phyloP scores from a whole-genome alignment of 2,329 filamentous ascomycete genomes.

The Neofusicoccum parvum region DNA sequence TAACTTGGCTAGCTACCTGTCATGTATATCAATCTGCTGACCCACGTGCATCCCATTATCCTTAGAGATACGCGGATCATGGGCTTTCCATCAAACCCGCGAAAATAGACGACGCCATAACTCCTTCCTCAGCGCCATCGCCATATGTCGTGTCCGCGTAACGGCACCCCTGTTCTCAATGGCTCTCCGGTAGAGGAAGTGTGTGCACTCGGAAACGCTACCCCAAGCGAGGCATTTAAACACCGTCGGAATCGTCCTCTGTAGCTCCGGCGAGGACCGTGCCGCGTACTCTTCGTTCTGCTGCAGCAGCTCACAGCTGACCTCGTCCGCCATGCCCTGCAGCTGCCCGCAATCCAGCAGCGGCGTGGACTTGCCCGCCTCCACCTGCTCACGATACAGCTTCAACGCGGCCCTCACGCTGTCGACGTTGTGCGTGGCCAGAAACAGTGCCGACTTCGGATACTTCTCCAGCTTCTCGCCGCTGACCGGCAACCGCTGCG shows the following conservation, averaged over 20 bases:
- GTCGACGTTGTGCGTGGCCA: slow-evolving; percentile 80
- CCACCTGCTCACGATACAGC: slow-evolving; percentile 48
- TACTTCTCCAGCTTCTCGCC: slow-evolving; percentile 27
- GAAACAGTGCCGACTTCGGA: slow-evolving; percentile 60
- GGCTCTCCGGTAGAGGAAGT: slow-evolving; percentile 64
- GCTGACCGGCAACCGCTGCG: slow-evolving; percentile 39
- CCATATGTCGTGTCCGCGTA: slow-evolving; percentile 54
- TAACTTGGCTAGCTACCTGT: too few species aligned
- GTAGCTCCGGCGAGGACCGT: slow-evolving; percentile 28
- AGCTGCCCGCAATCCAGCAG: slow-evolving; percentile 69
- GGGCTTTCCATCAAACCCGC: too few species aligned
- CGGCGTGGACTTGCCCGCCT: slow-evolving; percentile 45
- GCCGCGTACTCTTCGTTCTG: neutral
- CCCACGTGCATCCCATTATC: too few species aligned
- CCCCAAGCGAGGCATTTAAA: slow-evolving; percentile 61
- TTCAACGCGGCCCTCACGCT: slow-evolving; percentile 57
- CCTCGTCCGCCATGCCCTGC: slow-evolving; percentile 93
- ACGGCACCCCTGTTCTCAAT: slow-evolving; percentile 65
- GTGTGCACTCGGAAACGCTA: slow-evolving; percentile 71
- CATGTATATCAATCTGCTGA: too few species aligned
- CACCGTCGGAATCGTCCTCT: slow-evolving; percentile 9
- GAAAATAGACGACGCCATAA: slow-evolving; percentile 29
- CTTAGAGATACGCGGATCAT: too few species aligned
- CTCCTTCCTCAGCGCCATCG: slow-evolving; percentile 54
- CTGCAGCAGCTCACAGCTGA: slow-evolving; percentile 58